Base-by-base conservation (phyloP, 2,329 filamentous ascomycete genomes). In the Phoma sp. region DNA sequence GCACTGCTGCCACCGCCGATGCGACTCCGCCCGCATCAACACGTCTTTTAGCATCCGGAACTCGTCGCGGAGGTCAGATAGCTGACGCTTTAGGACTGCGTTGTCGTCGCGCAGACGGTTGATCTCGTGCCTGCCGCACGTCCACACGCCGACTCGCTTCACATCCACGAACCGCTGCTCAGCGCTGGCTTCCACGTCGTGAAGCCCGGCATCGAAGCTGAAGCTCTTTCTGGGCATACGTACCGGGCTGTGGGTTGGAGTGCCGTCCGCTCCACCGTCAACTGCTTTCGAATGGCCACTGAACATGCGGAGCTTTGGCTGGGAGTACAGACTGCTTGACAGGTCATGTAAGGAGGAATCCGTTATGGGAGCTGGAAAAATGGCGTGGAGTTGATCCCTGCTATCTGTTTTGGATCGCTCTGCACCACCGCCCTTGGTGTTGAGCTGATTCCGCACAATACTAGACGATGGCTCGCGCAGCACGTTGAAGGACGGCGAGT, bases 31-130 rank as follows among this genome's bases (percentile, higher is more conserved):
- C 7, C 33, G 25, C 14, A 66, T 38, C 23, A 71, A 20, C 7
- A 53, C 54, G 11, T 50, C 40, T 36, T 55, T 67, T 45, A 69
- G 45, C 4, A 32, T 37, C 6, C 38, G 40, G 18, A 65, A 59
- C 36, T 71, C 66, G 10, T 53, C 37, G n/a, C 58, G 50, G 43
- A 71, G 34, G 10, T 49, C 34, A 9, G 29, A 45, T 17, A 71
- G 47, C 28, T 68, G 60, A 12, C 42, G 20, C 18, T 53, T 56
- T 34, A 69, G 32, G 3, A 17, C 26, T n/a, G 45, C 47, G 7
- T 59, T 49, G 2, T 67, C 60, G 17, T 49, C 37, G 32, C 43
- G 42, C 20, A 65, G 42, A 15, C 34, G 47, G n/a, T 34, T 46
- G 23, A 49, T 36, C 12, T 46, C 39, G 5, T 23, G 29, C 29